phyloP scores from a whole-genome alignment of 441 rosid species.

The Populus trichocarpa region DNA sequence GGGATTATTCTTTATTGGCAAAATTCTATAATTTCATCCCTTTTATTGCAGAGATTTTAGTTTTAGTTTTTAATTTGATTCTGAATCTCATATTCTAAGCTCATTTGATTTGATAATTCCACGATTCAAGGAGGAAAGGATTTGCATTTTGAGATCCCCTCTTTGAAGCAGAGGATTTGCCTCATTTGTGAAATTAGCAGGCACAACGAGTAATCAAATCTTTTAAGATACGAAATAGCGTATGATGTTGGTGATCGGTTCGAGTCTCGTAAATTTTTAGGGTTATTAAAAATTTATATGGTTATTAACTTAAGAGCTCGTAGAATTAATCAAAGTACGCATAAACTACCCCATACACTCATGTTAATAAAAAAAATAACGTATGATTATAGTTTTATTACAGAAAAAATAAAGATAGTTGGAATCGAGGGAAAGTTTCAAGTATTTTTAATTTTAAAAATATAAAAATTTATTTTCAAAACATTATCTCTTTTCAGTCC shows the following conservation, averaged over 20 bases:
- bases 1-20: neutral
- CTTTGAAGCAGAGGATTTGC: neutral
- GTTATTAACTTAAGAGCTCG: fast-evolving
- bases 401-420: too few species aligned
- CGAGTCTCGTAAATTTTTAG: too few species aligned
- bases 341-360: fast-evolving
- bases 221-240: too few species aligned
- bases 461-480: too few species aligned
- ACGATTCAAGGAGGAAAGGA: neutral
- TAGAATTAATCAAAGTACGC: fast-evolving
- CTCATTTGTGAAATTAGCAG: neutral
- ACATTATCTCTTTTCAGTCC: too few species aligned
- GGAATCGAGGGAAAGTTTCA: too few species aligned
- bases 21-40: neutral
- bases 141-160: neutral
- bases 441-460: too few species aligned
- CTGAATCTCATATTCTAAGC: neutral
- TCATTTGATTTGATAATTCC: neutral
- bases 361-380: too few species aligned
- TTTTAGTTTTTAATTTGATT: too few species aligned
- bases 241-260: too few species aligned
- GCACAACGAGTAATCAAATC: neutral
- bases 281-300: too few species aligned
- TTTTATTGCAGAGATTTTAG: neutral
- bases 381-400: too few species aligned